Evolutionary conservation across 192 early-diverging fungal genomes (phyloP).

Genomic region (Phycomyces nitens): DNA sequence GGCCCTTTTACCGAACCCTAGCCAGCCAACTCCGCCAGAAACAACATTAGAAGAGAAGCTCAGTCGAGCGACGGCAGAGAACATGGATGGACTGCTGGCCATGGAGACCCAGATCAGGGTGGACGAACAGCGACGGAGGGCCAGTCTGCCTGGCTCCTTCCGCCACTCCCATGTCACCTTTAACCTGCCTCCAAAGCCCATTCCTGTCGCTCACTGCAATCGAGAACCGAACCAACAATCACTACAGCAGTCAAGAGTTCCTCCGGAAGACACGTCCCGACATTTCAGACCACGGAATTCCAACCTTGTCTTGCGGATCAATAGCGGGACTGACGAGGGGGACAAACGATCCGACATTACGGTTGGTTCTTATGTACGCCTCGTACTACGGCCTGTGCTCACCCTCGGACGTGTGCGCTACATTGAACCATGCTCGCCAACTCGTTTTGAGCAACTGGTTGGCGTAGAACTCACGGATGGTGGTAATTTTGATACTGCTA

Average conservation of each 20-base stretch:
- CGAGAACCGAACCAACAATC: too few species aligned
- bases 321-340: too few species aligned
- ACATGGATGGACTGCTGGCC: conserved; percentile 13
- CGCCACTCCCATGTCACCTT: too few species aligned
- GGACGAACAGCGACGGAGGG: too few species aligned
- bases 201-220: too few species aligned
- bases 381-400: conserved; percentile 21
- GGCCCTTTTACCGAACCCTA: too few species aligned
- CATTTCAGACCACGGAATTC: too few species aligned
- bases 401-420: conserved; percentile 26
- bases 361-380: conserved; percentile 11
- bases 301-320: too few species aligned
- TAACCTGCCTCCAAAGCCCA: too few species aligned
- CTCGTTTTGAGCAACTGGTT: conserved; percentile 9
- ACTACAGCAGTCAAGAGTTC: too few species aligned
- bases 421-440: conserved; percentile 15
- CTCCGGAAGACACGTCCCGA: too few species aligned
- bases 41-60: conserved; percentile 4
- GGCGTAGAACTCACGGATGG: conserved; percentile 30
- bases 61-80: neutral
- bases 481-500: conserved; percentile 12
- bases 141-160: too few species aligned
- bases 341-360: neutral
- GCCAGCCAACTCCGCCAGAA: neutral
- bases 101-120: conserved; percentile 14